A percentile compares a stretch with the other conserved stretches of the same genome.
Conservation (phyloP, 2,329 filamentous ascomycete species). For the Diaporthe sp. region DNA sequence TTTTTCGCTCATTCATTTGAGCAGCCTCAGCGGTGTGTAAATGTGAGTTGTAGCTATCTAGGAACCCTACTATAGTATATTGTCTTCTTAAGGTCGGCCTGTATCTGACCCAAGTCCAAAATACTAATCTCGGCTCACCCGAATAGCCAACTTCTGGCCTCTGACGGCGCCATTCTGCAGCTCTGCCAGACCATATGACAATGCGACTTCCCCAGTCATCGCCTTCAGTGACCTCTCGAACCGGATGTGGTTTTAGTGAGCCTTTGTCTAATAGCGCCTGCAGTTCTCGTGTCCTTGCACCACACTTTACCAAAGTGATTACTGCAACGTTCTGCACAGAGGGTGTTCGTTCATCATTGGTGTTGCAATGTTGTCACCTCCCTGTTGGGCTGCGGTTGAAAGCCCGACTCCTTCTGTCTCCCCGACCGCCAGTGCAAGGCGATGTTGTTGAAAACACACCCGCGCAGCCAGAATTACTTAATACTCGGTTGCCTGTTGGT, state of each 20-base stretch:
- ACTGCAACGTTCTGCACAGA: not conserved
- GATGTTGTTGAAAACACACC: not conserved
- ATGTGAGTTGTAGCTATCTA: too few species aligned
- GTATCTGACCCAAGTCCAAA: not conserved
- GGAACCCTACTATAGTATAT: too few species aligned
- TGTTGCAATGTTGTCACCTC: not conserved
- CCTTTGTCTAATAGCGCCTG: constrained; percentile 36
- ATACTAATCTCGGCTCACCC: not conserved
- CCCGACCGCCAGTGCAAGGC: not conserved
- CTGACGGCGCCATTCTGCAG: constrained; percentile 26
- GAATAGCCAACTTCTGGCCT: constrained; percentile 33
- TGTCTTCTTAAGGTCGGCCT: too few species aligned
- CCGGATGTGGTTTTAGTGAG: constrained; percentile 15
- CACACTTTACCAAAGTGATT: not conserved
- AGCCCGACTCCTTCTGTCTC: not conserved
- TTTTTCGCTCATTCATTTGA: too few species aligned
- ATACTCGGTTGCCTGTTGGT: not conserved
- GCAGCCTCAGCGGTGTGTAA: too few species aligned
- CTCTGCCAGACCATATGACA: constrained; percentile 29
- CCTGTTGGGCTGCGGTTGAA: not conserved
- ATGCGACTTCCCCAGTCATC: constrained; percentile 18
- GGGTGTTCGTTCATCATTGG: not conserved
- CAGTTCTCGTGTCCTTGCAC: constrained; percentile 31
- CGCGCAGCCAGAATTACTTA: not conserved
- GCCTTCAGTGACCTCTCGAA: constrained; percentile 24